Conservation (phyloP, 139 green algal genomes). For the Deuterostichococcus epilithicus region DNA sequence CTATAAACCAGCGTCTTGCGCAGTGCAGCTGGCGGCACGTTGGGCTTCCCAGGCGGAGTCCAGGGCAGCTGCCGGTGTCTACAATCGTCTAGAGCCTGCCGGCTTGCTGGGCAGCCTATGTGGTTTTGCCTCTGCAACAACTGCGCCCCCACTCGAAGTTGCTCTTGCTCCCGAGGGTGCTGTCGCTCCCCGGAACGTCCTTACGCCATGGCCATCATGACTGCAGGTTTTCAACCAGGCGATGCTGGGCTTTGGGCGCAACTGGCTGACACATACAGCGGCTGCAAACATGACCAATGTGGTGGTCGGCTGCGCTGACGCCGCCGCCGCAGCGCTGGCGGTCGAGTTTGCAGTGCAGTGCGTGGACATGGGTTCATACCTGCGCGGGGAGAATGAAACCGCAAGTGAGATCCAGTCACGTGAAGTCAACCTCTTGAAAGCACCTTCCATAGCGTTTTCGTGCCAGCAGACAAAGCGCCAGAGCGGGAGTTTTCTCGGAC, state of each 20-base stretch:
- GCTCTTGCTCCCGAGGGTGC: neutral
- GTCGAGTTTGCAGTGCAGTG: neutral
- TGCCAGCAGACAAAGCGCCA: too few species aligned
- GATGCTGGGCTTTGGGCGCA: neutral
- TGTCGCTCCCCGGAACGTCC: neutral
- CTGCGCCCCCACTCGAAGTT: neutral
- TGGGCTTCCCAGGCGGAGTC: too few species aligned
- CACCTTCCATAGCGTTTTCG: neutral
- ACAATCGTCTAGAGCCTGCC: too few species aligned
- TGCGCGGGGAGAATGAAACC: neutral
- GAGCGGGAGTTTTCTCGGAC: too few species aligned
- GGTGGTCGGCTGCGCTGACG: neutral
- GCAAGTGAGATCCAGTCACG: neutral
- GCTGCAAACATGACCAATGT: neutral
- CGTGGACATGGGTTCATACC: neutral
- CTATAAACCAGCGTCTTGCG: neutral
- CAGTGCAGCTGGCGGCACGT: too few species aligned
- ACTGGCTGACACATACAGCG: neutral
- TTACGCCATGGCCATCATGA: too few species aligned
- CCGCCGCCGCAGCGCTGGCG: neutral
- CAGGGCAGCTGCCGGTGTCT: too few species aligned
- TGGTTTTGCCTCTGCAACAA: too few species aligned
- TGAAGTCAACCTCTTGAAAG: neutral
- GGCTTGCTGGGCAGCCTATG: too few species aligned
- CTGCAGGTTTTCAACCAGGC: neutral